Percentiles rank a stretch among this genome's conserved stretches.
These are phyloP conservation scores for Canariomyces notabilis DNA, from an alignment of 2,329 filamentous ascomycete genomes.

Conservation along the genomic window DNA sequence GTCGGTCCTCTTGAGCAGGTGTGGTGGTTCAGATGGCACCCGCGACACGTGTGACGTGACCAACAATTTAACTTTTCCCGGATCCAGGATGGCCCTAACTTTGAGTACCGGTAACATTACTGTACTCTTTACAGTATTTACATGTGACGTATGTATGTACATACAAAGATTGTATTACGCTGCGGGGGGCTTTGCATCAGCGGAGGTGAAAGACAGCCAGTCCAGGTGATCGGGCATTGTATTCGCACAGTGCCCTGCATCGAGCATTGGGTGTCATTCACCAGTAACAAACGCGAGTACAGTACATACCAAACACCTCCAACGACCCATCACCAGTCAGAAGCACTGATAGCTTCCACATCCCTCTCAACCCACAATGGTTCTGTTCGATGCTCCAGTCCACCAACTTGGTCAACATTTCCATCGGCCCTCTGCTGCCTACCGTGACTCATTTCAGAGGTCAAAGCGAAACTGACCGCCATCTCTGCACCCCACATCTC, in stretches of 20 bases:
- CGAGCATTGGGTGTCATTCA: constrained; percentile 2
- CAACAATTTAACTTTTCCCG: constrained; percentile 12
- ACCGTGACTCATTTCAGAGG: constrained; percentile 13
- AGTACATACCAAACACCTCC: constrained; percentile 2
- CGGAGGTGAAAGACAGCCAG: neutral
- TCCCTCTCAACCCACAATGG: neutral
- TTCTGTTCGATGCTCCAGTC: neutral
- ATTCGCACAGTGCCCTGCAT: neutral
- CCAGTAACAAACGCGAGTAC: neutral
- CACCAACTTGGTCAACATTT: neutral
- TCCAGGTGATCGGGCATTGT: constrained; percentile 10
- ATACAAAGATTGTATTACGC: too few species aligned
- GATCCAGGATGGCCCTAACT: too few species aligned
- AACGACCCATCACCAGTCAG: neutral
- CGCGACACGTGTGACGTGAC: neutral
- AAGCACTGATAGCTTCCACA: neutral
- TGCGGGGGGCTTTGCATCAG: too few species aligned
- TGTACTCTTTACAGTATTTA: too few species aligned
- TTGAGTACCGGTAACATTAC: too few species aligned
- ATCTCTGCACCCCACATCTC: constrained; percentile 10
- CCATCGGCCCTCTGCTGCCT: constrained; percentile 11
- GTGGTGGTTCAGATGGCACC: neutral
- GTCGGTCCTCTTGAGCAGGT: neutral
- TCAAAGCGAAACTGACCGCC: neutral
- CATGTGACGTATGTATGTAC: too few species aligned